Conservation (phyloP, 805 yeast genomes). For the Lipomyces kockii region DNA sequence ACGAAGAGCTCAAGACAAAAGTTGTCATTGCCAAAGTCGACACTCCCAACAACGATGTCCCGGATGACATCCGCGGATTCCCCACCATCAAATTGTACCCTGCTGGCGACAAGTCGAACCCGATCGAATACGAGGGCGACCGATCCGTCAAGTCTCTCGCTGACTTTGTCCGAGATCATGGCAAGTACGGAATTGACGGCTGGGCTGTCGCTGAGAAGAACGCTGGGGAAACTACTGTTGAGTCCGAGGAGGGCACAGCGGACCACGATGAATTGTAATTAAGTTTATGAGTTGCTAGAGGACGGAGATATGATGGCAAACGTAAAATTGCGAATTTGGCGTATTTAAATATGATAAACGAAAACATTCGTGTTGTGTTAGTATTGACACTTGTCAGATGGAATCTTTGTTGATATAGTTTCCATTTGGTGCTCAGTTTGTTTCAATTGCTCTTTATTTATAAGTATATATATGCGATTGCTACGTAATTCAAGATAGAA, state of each 20-base stretch:
- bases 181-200: constrained; percentile 67
- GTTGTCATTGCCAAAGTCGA: constrained; percentile 85
- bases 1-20: constrained; percentile 54
- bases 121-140: constrained; percentile 66
- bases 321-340: neutral
- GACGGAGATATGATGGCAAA: neutral
- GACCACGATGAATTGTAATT: constrained; percentile 39
- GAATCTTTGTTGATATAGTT: neutral
- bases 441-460: no score
- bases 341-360: neutral
- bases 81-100: constrained; percentile 93
- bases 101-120: constrained; percentile 73
- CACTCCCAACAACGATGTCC: constrained; percentile 88
- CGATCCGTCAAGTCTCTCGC: constrained; percentile 77
- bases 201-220: constrained; percentile 44
- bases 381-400: neutral
- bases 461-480: no score
- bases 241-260: constrained; percentile 39
- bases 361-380: neutral
- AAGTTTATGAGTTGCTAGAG: neutral
- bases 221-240: constrained; percentile 34
- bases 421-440: neutral
- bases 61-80: constrained; percentile 76
- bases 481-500: no score
- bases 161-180: constrained; percentile 70